Evolutionary conservation across 257 asterid genomes (phyloP).

Genomic region (Plantago ovata): DNA sequence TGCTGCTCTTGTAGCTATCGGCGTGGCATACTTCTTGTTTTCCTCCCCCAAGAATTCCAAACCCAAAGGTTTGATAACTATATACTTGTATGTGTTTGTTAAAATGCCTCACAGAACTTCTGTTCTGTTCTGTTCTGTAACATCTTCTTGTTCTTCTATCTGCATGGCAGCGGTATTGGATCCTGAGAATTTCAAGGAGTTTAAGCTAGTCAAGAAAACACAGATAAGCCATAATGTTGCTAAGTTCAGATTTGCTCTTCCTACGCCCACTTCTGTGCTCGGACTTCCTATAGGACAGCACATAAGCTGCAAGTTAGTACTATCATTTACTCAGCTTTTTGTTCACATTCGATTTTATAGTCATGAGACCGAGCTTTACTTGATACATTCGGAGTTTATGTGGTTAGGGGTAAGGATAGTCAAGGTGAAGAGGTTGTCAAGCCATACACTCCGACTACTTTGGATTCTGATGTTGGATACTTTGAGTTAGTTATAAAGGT

Average conservation of each 20-base stretch:
- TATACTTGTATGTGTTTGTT: not conserved
- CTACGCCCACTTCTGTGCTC: conserved; percentile 79
- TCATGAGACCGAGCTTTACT: conserved; percentile 4
- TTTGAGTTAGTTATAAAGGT: conserved; percentile 97
- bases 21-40: conserved; percentile 49
- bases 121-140: too few species aligned
- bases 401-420: conserved; percentile 82
- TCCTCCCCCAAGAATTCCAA: conserved; percentile 72
- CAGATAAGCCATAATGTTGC: conserved; percentile 96
- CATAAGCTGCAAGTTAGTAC: conserved; percentile 85
- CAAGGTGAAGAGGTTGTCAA: conserved; percentile 96
- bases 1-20: conserved; percentile 59
- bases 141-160: conserved; percentile 14
- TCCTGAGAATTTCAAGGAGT: conserved; percentile 77
- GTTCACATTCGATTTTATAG: conserved; percentile 2
- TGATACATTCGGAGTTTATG: not conserved
- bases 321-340: too few species aligned
- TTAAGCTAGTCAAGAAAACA: conserved; percentile 84
- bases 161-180: conserved; percentile 61
- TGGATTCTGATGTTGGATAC: conserved; percentile 94
- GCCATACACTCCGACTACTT: conserved; percentile 95
- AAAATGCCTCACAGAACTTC: not conserved
- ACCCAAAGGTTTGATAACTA: conserved; percentile 53
- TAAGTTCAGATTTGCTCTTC: conserved; percentile 81
- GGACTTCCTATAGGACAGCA: conserved; percentile 99